These are phyloP conservation scores for Dichotomocladium elegans DNA, from an alignment of 371 early-diverging fungal species.

Conservation along the genomic window DNA sequence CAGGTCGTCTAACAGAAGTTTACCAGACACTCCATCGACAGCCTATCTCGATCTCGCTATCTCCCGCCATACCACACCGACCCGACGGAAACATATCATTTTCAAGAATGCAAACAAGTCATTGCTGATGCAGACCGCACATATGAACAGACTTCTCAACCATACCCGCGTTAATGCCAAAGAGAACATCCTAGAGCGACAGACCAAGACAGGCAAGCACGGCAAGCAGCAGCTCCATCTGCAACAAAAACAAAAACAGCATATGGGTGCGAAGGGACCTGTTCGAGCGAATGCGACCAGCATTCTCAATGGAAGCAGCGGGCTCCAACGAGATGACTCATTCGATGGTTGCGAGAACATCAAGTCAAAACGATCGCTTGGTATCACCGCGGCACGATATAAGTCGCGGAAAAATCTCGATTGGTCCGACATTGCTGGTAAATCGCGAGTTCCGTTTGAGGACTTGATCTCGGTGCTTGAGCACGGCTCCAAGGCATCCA, in stretches of 20 bases:
- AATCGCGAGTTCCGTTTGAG: constrained; percentile 56
- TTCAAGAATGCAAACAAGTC: constrained; percentile 2
- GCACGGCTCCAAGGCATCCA: constrained; percentile 54
- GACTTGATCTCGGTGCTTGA: constrained; percentile 62
- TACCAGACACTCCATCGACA: constrained; percentile 14
- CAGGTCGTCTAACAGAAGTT: neutral
- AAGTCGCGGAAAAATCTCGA: constrained; percentile 39
- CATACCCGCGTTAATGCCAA: too few species aligned
- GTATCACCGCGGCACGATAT: constrained; percentile 44
- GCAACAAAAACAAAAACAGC: too few species aligned
- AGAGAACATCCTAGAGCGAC: too few species aligned
- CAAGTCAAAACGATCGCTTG: constrained; percentile 32
- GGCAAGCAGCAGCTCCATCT: too few species aligned
- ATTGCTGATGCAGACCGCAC: constrained; percentile 3
- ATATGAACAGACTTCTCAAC: neutral
- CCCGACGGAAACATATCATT: constrained; percentile 11
- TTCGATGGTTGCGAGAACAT: constrained; percentile 12
- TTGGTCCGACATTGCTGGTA: constrained; percentile 44
- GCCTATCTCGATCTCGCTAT: constrained; percentile 40
- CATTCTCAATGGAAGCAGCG: too few species aligned
- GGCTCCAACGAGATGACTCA: neutral
- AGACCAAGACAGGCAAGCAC: too few species aligned
- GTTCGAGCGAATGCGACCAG: too few species aligned
- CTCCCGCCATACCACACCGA: constrained; percentile 11
- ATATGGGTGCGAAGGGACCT: too few species aligned